Percentiles rank a stretch among this genome's conserved stretches.
phyloP scores from a whole-genome alignment of 352 stramenopile genomes.

The Thalassiosira hispida region DNA sequence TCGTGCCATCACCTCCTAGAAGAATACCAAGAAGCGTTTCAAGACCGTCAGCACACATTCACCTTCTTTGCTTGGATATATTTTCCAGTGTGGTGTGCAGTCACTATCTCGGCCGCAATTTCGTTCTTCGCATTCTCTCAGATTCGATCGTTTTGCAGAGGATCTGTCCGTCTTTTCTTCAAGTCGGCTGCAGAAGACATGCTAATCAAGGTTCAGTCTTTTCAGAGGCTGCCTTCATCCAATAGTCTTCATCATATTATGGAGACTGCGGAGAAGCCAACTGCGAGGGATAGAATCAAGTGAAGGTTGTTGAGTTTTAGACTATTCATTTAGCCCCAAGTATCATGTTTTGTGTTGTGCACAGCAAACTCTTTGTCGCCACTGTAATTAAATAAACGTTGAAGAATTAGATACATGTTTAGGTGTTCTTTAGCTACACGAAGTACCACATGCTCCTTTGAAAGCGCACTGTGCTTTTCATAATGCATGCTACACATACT shows the following conservation, averaged over 20 bases:
- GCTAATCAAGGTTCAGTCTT: conserved; percentile 53
- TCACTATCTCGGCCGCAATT: conserved; percentile 32
- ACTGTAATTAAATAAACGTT: too few relatives aligned
- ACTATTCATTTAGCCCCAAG: not conserved
- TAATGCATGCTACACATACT: too few relatives aligned
- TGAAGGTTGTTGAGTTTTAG: not conserved
- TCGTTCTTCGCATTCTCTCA: conserved; percentile 52
- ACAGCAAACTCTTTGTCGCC: not conserved
- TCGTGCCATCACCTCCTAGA: conserved; percentile 35
- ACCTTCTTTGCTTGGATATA: conserved; percentile 33
- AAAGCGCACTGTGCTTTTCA: too few relatives aligned
- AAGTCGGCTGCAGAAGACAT: conserved; percentile 45
- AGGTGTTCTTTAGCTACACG: too few relatives aligned
- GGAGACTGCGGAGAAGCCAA: conserved; percentile 22
- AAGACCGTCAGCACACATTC: conserved; percentile 54
- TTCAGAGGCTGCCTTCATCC: conserved; percentile 39
- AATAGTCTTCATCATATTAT: conserved; percentile 29
- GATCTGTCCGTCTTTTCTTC: conserved; percentile 55
- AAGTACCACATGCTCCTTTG: too few relatives aligned
- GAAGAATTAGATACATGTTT: too few relatives aligned
- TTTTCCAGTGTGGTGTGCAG: conserved; percentile 49
- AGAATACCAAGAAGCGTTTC: conserved; percentile 47
- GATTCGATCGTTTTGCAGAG: conserved; percentile 51
- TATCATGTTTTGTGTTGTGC: not conserved
- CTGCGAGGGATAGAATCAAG: not conserved